Percentiles rank a stretch among this genome's conserved stretches.
Evolutionary conservation across 805 yeast species (phyloP).

Genomic region (Teunomyces funiuensis): DNA sequence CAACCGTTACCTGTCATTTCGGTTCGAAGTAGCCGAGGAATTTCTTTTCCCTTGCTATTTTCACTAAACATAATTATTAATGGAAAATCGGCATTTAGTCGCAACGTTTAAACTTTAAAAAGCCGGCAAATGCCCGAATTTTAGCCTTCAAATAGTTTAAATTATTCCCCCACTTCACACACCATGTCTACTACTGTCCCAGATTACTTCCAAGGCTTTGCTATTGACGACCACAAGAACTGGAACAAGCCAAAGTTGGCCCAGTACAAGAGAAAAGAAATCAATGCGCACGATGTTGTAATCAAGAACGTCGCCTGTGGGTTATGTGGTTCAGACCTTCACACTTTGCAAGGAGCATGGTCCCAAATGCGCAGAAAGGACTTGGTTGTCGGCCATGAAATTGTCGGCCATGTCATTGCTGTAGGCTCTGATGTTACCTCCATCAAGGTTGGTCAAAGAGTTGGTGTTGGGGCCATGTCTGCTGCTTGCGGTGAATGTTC

Average conservation of each 20-base stretch:
- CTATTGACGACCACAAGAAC: constrained; percentile 47
- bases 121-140: no score
- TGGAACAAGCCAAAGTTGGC: constrained; percentile 58
- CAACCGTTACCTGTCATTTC: no score
- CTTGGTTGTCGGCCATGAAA: constrained; percentile 48
- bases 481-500: constrained; percentile 49
- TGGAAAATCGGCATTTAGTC: no score
- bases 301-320: constrained; percentile 26
- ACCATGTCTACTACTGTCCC: constrained; percentile 18
- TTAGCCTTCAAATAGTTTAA: no score
- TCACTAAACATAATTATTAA: no score
- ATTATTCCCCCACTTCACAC: no score
- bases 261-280: constrained; percentile 47
- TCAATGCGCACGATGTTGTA: constrained; percentile 19
- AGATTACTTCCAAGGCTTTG: constrained; percentile 61
- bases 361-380: constrained; percentile 33
- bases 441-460: constrained; percentile 67
- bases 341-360: constrained; percentile 55
- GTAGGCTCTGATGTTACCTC: constrained; percentile 57
- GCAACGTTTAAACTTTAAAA: no score
- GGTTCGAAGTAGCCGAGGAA: no score
- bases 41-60: no score
- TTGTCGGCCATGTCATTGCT: constrained; percentile 41
- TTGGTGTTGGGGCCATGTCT: constrained; percentile 76
- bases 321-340: constrained; percentile 63